These are phyloP conservation scores for Xylaria digitata DNA, from an alignment of 2,329 filamentous ascomycete species.

Conservation along the genomic window DNA sequence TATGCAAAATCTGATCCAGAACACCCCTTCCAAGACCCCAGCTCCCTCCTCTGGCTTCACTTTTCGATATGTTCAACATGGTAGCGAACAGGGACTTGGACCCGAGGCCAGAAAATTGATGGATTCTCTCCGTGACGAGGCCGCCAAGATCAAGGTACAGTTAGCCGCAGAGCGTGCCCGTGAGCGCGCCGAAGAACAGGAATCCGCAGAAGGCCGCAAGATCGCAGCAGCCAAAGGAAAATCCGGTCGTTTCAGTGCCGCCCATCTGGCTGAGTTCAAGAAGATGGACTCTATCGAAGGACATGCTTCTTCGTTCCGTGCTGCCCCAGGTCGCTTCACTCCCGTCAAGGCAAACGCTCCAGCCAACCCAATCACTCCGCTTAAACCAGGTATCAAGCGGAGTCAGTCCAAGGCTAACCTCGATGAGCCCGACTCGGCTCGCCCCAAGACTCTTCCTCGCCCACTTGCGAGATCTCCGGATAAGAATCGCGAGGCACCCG, in stretches of 20 bases:
- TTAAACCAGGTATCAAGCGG: conserved; percentile 55
- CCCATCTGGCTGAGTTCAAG: conserved; percentile 88
- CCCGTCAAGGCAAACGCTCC: conserved; percentile 62
- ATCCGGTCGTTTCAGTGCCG: conserved; percentile 81
- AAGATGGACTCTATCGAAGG: conserved; percentile 97
- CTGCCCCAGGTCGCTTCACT: conserved; percentile 63
- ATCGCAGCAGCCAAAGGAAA: conserved; percentile 85
- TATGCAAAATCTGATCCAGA: conserved; percentile 59
- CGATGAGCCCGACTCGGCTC: conserved; percentile 66
- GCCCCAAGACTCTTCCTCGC: conserved; percentile 48
- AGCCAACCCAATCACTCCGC: conserved; percentile 62
- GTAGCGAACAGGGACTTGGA: conserved; percentile 65
- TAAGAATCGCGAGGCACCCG: conserved; percentile 47
- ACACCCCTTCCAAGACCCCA: conserved; percentile 72
- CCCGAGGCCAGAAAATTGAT: conserved; percentile 70
- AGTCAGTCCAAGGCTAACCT: conserved; percentile 70
- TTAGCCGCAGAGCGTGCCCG: conserved; percentile 71
- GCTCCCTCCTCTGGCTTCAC: conserved; percentile 71
- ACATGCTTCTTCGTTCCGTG: conserved; percentile 82
- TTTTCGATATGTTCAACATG: conserved; percentile 69
- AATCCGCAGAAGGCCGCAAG: conserved; percentile 67
- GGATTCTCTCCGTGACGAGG: conserved; percentile 77
- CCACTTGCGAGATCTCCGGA: conserved; percentile 41
- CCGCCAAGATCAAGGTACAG: conserved; percentile 75
- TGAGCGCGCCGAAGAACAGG: conserved; percentile 60